Base-by-base conservation (phyloP, 306 rosid species). In the Lathyrus tuberosus region DNA sequence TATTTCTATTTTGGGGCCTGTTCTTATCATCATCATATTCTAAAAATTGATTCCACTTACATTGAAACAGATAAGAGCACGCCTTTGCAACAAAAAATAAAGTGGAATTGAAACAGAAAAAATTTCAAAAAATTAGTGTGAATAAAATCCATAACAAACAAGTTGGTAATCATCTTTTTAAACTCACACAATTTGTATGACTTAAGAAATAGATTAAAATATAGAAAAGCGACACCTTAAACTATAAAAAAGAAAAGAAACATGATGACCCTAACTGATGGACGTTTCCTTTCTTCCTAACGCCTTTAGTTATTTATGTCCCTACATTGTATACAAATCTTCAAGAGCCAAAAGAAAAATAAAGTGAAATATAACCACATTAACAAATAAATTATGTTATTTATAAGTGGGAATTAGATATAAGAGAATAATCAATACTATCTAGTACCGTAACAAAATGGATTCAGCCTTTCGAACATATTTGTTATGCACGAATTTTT, bases 211-310 rank as follows among this genome's bases (percentile, higher is more conserved):
- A 22, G 13, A 53, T 53, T 53, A 22, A 53, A 10, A 10, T 5
- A 24, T 28, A 26, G 62, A 57, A 57, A 57, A 57, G 63, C 28
- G 40, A 14, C 41, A 7, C 20, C 61, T 28, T 57, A 14, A 8
- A 28, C 11, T 57, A 57, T 57, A 57, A 57, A 57, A 56, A 57
- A 57, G 63, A 13, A 57, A 57, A 28, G 62, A 57, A 57, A 28
- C 41, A 57, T 57, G 18, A 57, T 57, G 41, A 14, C 40, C 31
- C 63, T 62, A 62, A 49, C 68, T 49, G 35, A 62, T 41, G 52
- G 10, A 10, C 68, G 17, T 41, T 62, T 62, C 48, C 48, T 62
- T 62, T 38, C 48, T 62, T 62, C 16, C 33, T 20, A 41, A 62
- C 12, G 52, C 48, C 68, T 62, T 62, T 62, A 41, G 12, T 20